These are phyloP conservation scores for Coemansia sp. DNA, from an alignment of 192 early-diverging fungal genomes.

Conservation along the genomic window DNA sequence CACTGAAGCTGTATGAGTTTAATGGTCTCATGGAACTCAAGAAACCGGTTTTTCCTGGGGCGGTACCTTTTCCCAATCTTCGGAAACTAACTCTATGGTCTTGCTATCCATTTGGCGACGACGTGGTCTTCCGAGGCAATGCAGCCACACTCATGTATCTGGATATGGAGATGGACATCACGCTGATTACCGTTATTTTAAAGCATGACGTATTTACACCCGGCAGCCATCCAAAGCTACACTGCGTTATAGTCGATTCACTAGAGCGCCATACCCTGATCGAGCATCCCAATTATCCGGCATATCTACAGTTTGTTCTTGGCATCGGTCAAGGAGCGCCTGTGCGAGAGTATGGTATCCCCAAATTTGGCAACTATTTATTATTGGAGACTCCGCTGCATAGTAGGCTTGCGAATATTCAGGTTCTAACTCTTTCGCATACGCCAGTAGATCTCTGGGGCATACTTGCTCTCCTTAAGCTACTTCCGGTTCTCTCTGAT, in stretches of 20 bases:
- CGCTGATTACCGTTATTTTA: not conserved
- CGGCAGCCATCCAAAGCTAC: not conserved
- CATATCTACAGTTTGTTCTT: not conserved
- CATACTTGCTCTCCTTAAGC: not conserved
- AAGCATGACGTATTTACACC: not conserved
- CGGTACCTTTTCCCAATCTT: not conserved
- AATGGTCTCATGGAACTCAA: not conserved
- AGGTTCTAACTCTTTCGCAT: not conserved
- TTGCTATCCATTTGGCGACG: not conserved
- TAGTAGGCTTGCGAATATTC: not conserved
- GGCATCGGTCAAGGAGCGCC: not conserved
- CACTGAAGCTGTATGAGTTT: not conserved
- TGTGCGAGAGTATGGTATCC: not conserved
- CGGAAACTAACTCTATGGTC: not conserved
- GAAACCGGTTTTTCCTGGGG: not conserved
- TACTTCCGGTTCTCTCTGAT: not conserved
- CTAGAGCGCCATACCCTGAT: too few relatives aligned
- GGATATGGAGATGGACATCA: not conserved
- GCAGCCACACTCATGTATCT: not conserved
- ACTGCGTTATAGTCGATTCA: not conserved
- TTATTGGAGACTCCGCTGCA: not conserved
- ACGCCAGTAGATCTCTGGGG: not conserved
- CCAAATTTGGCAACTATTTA: not conserved
- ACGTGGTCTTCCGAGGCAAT: slow-evolving; percentile 5
- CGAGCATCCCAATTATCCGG: not conserved